Conservation (phyloP, 208 protist genomes). For the Leishmania guyanensis region DNA sequence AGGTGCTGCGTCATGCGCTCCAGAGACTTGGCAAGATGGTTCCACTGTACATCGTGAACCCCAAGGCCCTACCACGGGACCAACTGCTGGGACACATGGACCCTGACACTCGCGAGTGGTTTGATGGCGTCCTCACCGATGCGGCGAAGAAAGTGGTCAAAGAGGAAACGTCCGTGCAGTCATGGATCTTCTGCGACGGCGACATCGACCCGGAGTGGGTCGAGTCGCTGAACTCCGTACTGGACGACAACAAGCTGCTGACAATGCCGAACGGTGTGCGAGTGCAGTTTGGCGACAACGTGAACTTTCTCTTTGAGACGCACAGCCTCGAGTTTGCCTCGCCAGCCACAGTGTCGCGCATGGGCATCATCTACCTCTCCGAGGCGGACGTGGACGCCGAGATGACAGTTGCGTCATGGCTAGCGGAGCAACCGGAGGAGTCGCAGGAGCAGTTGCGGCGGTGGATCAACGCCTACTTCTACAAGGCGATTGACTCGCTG, state of each 20-base stretch:
- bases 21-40: constrained; percentile 82
- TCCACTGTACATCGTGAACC: constrained; percentile 96
- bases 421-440: constrained; percentile 85
- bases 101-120: constrained; percentile 98
- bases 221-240: constrained; percentile 99
- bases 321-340: constrained; percentile 98
- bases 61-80: constrained; percentile 95
- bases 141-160: constrained; percentile 93
- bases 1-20: constrained; percentile 89
- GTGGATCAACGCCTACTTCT: constrained; percentile 95
- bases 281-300: constrained; percentile 98
- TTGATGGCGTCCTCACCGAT: constrained; percentile 98
- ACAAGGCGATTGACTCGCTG: constrained; percentile 91
- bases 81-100: constrained; percentile 98
- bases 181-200: constrained; percentile 98
- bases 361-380: constrained; percentile 98
- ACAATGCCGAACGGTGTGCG: constrained; percentile 98
- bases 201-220: constrained; percentile 99
- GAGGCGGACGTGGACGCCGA: constrained; percentile 96
- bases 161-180: constrained; percentile 88
- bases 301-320: constrained; percentile 99
- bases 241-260: constrained; percentile 99
- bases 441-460: constrained; percentile 48
- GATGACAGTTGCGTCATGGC: constrained; percentile 93
- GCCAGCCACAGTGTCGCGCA: constrained; percentile 98